phyloP scores from a whole-genome alignment of 2,329 filamentous ascomycete species.

The Paecilomyces variotii region DNA sequence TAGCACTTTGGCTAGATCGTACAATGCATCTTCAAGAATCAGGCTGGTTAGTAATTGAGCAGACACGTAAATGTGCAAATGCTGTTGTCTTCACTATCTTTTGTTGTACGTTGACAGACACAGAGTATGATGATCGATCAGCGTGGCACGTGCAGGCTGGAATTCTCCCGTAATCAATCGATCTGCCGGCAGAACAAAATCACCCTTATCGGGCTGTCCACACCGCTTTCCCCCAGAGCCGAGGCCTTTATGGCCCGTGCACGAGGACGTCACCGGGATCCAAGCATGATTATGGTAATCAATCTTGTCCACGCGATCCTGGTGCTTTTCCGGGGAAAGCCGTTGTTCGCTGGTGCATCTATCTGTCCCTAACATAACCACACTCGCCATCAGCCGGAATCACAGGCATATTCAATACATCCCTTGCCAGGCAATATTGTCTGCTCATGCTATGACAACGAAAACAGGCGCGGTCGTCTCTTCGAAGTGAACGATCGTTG shows the following conservation, averaged over 20 bases:
- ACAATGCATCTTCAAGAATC: not conserved
- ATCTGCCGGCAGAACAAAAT: not conserved
- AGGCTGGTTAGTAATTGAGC: not conserved
- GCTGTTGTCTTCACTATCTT: not conserved
- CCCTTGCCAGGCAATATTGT: not conserved
- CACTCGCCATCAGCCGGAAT: not conserved
- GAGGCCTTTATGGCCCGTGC: not conserved
- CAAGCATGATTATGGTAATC: no score
- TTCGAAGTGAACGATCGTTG: not conserved
- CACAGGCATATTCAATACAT: not conserved
- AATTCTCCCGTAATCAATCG: not conserved
- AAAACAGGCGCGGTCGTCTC: not conserved
- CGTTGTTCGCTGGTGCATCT: not conserved
- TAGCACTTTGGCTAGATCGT: not conserved
- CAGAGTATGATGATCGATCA: no score
- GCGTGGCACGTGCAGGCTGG: not conserved
- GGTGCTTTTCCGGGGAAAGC: not conserved
- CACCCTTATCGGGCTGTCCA: not conserved
- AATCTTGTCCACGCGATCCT: not conserved
- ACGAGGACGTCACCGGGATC: not conserved
- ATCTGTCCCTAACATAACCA: not conserved
- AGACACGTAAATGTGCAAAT: not conserved
- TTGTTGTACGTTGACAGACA: no score
- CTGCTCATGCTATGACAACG: not conserved
- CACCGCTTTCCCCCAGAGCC: not conserved